These are phyloP conservation scores for Alternaria arborescens DNA, from an alignment of 2,329 filamentous ascomycete species.

Conservation along the genomic window DNA sequence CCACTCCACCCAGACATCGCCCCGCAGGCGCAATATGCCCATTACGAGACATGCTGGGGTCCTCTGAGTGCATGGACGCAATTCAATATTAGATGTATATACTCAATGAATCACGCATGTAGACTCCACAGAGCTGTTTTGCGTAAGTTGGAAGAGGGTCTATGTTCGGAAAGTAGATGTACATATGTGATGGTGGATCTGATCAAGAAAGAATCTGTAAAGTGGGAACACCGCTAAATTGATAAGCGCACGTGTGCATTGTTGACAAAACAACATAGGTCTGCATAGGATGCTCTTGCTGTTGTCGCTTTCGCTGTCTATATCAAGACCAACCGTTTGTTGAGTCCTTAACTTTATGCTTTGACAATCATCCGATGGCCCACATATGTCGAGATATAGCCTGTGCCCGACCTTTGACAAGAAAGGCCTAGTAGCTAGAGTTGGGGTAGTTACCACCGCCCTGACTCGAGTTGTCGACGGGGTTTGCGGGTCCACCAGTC, in stretches of 20 bases:
- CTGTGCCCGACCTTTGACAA: background rate
- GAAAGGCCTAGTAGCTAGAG: constrained; percentile 20
- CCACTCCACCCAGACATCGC: background rate
- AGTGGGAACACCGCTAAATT: background rate
- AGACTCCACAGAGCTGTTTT: background rate
- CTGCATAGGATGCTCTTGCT: background rate
- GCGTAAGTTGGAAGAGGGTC: background rate
- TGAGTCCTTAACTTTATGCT: background rate
- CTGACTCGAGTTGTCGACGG: constrained; percentile 29
- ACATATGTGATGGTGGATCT: background rate
- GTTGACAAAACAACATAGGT: background rate
- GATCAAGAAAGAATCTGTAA: background rate
- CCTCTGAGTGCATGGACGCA: background rate
- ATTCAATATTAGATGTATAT: background rate
- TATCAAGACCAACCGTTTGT: background rate
- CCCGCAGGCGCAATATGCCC: background rate
- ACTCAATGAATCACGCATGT: background rate
- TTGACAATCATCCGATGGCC: background rate
- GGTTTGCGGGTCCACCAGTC: constrained; percentile 56
- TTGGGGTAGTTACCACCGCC: constrained; percentile 35
- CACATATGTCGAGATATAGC: background rate
- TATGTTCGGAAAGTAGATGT: background rate
- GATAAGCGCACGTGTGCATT: background rate
- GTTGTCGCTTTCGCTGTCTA: background rate
- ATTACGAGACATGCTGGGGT: background rate